Conservation (phyloP, 208 protist genomes). For the Tritrichomonas musculus region DNA sequence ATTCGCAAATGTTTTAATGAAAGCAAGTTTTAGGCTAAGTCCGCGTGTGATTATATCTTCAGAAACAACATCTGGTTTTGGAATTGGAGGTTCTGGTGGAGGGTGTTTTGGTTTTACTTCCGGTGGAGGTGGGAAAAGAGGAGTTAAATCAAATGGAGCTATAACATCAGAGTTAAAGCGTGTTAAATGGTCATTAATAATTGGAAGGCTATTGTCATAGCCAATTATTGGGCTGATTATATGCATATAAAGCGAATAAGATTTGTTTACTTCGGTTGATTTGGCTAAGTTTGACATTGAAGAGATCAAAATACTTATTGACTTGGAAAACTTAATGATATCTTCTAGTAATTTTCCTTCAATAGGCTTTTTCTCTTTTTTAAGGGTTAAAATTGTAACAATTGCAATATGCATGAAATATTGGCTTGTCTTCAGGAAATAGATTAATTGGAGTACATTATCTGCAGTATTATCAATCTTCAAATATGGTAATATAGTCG, state of each 20-base stretch:
- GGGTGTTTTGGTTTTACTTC: background rate
- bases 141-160: background rate
- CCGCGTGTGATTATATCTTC: no score
- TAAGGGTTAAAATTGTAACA: background rate
- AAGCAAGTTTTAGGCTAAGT: background rate
- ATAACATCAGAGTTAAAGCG: no score
- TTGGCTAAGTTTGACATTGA: background rate
- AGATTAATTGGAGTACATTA: background rate
- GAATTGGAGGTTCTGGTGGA: background rate
- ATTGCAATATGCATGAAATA: background rate
- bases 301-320: background rate
- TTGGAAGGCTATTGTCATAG: background rate
- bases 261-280: background rate
- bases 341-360: background rate
- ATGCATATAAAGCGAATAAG: background rate
- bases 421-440: background rate
- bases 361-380: background rate
- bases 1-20: background rate
- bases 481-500: background rate
- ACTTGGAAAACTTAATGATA: background rate
- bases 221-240: background rate
- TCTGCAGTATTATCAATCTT: background rate
- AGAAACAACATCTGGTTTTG: background rate
- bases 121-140: background rate
- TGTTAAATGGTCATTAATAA: background rate